A percentile compares a stretch with the other conserved stretches of the same genome.
Conservation (phyloP, 106 monocot species). For the Hemerocallis citrina region DNA sequence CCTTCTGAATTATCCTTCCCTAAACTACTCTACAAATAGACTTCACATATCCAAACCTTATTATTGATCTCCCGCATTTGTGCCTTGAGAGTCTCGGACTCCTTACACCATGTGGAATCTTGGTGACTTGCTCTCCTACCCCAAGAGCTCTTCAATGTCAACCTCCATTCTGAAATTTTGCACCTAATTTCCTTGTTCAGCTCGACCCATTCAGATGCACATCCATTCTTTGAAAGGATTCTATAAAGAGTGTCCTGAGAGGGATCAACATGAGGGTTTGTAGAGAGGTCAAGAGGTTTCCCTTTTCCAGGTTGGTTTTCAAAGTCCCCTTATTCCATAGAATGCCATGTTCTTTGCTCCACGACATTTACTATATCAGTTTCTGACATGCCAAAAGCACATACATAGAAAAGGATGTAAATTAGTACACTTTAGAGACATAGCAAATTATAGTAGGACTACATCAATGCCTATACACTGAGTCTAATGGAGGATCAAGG, state of each 20-base stretch:
- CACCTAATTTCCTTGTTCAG: constrained; percentile 87
- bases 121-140: constrained; percentile 9
- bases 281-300: constrained; percentile 60
- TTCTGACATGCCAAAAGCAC: constrained; percentile 79
- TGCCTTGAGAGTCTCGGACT: constrained; percentile 31
- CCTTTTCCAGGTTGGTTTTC: constrained; percentile 94
- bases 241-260: constrained; percentile 89
- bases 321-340: constrained; percentile 97
- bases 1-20: background rate
- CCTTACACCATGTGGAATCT: constrained; percentile 29
- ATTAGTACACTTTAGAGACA: too few relatives aligned
- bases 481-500: too few relatives aligned
- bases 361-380: constrained; percentile 83
- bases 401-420: too few relatives aligned
- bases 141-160: constrained; percentile 47
- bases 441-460: too few relatives aligned
- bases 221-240: constrained; percentile 82
- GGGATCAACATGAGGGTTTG: constrained; percentile 87
- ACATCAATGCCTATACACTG: too few relatives aligned
- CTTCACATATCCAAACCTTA: constrained; percentile 27
- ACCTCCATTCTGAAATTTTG: constrained; percentile 50
- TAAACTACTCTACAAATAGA: background rate
- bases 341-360: constrained; percentile 86
- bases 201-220: constrained; percentile 94
- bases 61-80: constrained; percentile 65